Conservation (phyloP, 441 rosid species). For the Pelargonium exstipulatum region DNA sequence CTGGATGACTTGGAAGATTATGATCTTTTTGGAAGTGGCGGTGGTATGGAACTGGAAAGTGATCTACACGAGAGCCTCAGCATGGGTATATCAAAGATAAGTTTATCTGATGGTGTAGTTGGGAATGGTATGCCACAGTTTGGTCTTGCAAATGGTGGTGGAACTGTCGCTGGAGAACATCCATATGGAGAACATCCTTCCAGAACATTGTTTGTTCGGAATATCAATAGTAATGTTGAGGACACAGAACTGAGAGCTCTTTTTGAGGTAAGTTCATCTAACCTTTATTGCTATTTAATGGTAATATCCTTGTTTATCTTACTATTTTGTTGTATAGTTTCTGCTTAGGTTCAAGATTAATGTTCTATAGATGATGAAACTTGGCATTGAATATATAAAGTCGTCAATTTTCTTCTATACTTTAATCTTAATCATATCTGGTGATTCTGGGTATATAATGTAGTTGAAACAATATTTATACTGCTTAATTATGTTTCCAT, state of each 20-base stretch:
- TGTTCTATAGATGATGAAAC: neutral
- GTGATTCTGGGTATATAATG: neutral
- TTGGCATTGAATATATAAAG: neutral
- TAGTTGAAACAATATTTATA: neutral
- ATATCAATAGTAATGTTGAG: conserved; percentile 80
- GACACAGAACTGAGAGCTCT: conserved; percentile 70
- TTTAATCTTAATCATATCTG: neutral
- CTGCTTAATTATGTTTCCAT: neutral
- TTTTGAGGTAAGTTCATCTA: conserved; percentile 46
- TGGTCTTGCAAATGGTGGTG: conserved; percentile 49
- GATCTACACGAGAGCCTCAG: conserved; percentile 50
- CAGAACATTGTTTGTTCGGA: conserved; percentile 76
- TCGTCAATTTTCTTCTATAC: neutral
- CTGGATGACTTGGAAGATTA: conserved; percentile 71
- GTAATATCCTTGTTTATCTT: neutral
- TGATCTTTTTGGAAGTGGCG: conserved; percentile 72
- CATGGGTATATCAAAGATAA: conserved; percentile 54
- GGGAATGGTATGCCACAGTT: conserved; percentile 50
- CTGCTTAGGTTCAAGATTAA: too few species aligned
- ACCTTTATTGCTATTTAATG: neutral
- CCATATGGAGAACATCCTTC: conserved; percentile 92
- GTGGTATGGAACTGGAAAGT: conserved; percentile 76
- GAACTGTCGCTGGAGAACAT: conserved; percentile 53
- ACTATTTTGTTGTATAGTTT: neutral
- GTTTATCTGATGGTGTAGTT: conserved; percentile 48